A percentile compares a stretch with the other conserved stretches of the same genome.
Conservation (phyloP, 768 basidiomycete species). For the Mrakia gelida region DNA sequence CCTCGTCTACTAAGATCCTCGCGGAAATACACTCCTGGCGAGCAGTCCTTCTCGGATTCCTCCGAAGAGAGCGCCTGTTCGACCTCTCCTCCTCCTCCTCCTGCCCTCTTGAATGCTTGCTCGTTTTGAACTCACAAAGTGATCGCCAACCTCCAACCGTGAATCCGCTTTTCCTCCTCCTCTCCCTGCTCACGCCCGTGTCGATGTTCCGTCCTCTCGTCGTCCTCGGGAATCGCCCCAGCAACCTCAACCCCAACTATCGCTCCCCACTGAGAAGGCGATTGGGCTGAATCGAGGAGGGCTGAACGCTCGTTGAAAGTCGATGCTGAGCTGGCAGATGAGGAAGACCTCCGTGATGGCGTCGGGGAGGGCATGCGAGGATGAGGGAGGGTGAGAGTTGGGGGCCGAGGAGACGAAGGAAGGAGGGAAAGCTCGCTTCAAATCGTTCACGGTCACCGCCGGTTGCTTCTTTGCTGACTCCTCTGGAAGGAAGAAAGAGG, state of each 20-base stretch:
- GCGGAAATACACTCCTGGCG: not conserved
- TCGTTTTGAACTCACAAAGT: constrained; percentile 2
- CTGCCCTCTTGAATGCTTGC: not conserved
- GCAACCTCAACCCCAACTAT: not conserved
- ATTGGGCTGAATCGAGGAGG: not conserved
- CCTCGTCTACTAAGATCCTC: not conserved
- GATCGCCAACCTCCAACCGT: constrained; percentile 3
- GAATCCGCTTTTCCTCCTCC: constrained; percentile 3
- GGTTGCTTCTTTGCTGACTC: not conserved
- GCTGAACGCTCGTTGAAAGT: constrained; percentile 2
- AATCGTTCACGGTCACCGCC: not conserved
- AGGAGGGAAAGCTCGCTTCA: too few species aligned
- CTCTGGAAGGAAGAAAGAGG: not conserved
- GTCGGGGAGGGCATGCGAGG: not conserved
- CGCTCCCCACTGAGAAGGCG: not conserved
- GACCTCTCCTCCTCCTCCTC: not conserved
- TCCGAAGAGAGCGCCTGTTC: not conserved
- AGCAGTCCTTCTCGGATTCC: not conserved
- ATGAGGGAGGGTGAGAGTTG: not conserved
- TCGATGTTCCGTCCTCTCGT: not conserved
- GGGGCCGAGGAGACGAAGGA: not conserved
- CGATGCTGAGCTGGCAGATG: not conserved
- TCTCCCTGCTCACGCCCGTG: not conserved
- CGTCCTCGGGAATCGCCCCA: not conserved
- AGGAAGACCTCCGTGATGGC: not conserved